Evolutionary conservation across 2,329 filamentous ascomycete genomes (phyloP), one percentile per base, ranked within the genome.

Genomic region (Grosmannia huntii): DNA sequence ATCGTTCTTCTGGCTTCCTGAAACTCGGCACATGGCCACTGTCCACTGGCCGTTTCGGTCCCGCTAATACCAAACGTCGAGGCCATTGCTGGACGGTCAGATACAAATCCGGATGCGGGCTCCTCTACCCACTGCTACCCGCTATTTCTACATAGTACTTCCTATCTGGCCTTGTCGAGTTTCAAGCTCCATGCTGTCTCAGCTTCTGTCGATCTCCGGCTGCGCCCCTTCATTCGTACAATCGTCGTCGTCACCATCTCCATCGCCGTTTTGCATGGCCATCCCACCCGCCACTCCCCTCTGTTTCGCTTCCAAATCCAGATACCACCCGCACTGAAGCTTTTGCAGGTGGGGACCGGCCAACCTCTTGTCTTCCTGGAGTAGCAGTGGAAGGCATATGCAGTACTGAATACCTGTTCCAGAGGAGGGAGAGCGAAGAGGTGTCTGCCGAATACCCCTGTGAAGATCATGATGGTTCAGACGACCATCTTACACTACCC

Each of bases 161-260:
- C 14, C 7, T 52, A 28, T 33, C 50, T 52, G 31, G 31, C 31
- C 31, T 9, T 9, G 25, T 41, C 64, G 63, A 64, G 71, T 75
- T 73, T 73, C 71, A 73, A 44, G 68, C 68, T 65, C 66, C 64
- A 67, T 68, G 64, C 61, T 69, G 72, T 74, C 69, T 74, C 72
- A 74, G 69, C 65, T 66, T 66, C 14, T 27, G 72, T 59, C 68
- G 70, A 73, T 73, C 71, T 66, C 68, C 65, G 63, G 63, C 59
- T 38, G 49, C 62, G 64, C 66, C 69, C 65, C 64, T 65, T 67
- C 66, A 38, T 53, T 65, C 67, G 60, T 56, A 60, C 60, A 60
- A 58, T 61, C 51, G 56, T 51, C 46, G 49, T 53, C 58, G 51
- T 60, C 52, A 55, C 46, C 51, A 53, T 36, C 36, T 48, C 28